Percentiles rank a stretch among this genome's conserved stretches.
phyloP scores from a whole-genome alignment of 768 basidiomycete species.

The Chalciporus chontae region DNA sequence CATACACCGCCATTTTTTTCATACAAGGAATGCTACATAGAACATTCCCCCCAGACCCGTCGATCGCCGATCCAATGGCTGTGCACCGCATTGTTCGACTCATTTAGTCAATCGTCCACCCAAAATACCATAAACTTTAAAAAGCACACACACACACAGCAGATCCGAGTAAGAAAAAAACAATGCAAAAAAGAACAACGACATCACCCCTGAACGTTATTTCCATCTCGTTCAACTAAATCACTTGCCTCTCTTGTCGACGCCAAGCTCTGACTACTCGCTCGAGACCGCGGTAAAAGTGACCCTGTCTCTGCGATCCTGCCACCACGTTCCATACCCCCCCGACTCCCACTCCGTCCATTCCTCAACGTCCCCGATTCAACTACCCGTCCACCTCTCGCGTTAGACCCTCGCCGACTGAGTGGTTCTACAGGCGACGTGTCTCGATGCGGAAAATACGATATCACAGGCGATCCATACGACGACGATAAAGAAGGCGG shows the following conservation, averaged over 20 bases:
- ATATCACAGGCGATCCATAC: slow-evolving; percentile 64
- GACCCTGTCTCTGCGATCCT: slow-evolving; percentile 69
- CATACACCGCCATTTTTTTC: too few relatives aligned
- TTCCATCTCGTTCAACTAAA: slow-evolving; percentile 3
- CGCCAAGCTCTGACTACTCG: slow-evolving; percentile 42
- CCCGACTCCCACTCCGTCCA: slow-evolving; percentile 44
- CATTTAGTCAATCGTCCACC: neutral
- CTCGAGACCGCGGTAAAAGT: slow-evolving; percentile 47
- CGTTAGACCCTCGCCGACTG: slow-evolving; percentile 51
- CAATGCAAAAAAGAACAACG: neutral
- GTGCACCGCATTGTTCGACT: neutral
- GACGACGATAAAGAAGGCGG: slow-evolving; percentile 79
- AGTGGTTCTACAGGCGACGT: slow-evolving; percentile 49
- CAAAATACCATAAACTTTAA: neutral
- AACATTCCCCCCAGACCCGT: too few relatives aligned
- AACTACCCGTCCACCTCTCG: slow-evolving; percentile 31
- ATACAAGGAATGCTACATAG: too few relatives aligned
- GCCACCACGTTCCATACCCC: slow-evolving; percentile 59
- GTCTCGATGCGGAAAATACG: slow-evolving; percentile 46
- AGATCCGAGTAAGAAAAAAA: neutral
- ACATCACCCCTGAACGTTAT: neutral
- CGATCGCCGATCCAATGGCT: too few relatives aligned
- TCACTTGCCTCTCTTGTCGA: slow-evolving; percentile 33
- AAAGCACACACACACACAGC: too few relatives aligned
- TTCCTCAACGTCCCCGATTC: slow-evolving; percentile 26